A percentile compares a stretch with the other conserved stretches of the same genome.
phyloP scores from a whole-genome alignment of 2,329 filamentous ascomycete species.

The Neobulgaria alba region DNA sequence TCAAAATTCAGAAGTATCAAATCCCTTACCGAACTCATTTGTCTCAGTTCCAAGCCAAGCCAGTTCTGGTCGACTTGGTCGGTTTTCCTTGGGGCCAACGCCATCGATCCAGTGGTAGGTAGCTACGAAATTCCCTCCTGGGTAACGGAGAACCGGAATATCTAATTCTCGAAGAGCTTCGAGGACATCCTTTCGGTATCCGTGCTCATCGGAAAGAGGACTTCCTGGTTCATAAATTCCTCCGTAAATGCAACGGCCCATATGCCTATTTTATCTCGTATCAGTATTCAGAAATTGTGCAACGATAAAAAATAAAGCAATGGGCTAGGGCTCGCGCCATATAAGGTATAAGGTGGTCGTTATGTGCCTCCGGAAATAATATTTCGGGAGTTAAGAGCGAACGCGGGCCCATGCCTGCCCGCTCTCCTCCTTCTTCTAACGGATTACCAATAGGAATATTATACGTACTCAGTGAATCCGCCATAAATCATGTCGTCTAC shows the following conservation, averaged over 20 bases:
- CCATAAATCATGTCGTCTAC: conserved; percentile 69
- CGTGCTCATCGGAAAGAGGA: conserved; percentile 62
- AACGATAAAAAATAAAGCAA: no score
- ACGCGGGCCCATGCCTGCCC: no score
- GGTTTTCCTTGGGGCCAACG: conserved; percentile 61
- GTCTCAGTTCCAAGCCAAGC: conserved; percentile 71
- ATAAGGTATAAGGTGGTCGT: no score
- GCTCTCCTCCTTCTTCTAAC: background rate
- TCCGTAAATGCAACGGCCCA: conserved; percentile 83
- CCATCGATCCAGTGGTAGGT: conserved; percentile 84
- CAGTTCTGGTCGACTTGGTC: conserved; percentile 58
- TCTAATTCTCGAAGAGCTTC: conserved; percentile 64
- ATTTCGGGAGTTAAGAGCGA: no score
- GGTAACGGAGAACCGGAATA: conserved; percentile 70
- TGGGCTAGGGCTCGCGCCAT: no score
- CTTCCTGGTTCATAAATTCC: conserved; percentile 76
- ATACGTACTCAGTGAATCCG: conserved; percentile 69
- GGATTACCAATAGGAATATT: background rate
- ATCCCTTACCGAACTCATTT: conserved; percentile 62
- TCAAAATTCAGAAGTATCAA: background rate
- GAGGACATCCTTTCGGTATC: conserved; percentile 73
- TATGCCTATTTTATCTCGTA: no score
- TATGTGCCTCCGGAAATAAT: background rate
- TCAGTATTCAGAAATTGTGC: no score
- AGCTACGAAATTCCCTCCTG: conserved; percentile 76